Evolutionary conservation across 1,139 yeast genomes (phyloP).

Genomic region (Debaryomyces nepalensis): DNA sequence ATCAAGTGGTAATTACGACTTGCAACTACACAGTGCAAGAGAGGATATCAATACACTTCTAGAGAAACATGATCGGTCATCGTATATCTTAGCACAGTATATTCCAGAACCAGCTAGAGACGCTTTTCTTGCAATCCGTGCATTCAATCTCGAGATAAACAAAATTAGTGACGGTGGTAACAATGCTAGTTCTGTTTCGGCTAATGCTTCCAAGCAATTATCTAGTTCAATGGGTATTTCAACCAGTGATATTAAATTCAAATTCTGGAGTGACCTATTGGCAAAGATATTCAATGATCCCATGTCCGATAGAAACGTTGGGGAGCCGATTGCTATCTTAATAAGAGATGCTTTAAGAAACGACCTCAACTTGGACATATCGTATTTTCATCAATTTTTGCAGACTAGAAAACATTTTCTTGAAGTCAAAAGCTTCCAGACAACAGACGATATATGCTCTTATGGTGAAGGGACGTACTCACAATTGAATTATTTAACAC

Average conservation of each 20-base stretch:
- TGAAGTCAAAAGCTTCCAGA: slow-evolving; percentile 47
- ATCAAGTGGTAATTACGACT: slow-evolving; percentile 19
- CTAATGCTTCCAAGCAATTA: slow-evolving; percentile 36
- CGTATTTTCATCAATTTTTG: slow-evolving; percentile 63
- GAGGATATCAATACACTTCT: slow-evolving; percentile 48
- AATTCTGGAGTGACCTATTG: slow-evolving; percentile 64
- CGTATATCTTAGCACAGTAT: slow-evolving; percentile 69
- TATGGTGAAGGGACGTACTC: slow-evolving; percentile 84
- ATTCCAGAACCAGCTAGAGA: slow-evolving; percentile 70
- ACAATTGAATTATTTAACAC: slow-evolving; percentile 71
- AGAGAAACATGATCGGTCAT: slow-evolving; percentile 62
- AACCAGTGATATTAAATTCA: slow-evolving; percentile 58
- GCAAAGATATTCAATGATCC: slow-evolving; percentile 47
- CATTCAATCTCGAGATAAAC: slow-evolving; percentile 70
- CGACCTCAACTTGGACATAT: slow-evolving; percentile 56
- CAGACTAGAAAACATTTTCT: slow-evolving; percentile 63
- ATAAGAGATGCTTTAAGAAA: slow-evolving; percentile 53
- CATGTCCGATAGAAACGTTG: slow-evolving; percentile 41
- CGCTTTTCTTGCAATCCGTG: slow-evolving; percentile 68
- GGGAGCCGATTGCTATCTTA: slow-evolving; percentile 72
- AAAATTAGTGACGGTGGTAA: slow-evolving; percentile 56
- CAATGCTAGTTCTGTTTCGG: slow-evolving; percentile 36
- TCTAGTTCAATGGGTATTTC: slow-evolving; percentile 44
- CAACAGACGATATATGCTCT: slow-evolving; percentile 65
- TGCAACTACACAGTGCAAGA: slow-evolving; percentile 41